These are phyloP conservation scores for Sarocladium kiliense DNA, from an alignment of 2,329 filamentous ascomycete species.

Conservation along the genomic window DNA sequence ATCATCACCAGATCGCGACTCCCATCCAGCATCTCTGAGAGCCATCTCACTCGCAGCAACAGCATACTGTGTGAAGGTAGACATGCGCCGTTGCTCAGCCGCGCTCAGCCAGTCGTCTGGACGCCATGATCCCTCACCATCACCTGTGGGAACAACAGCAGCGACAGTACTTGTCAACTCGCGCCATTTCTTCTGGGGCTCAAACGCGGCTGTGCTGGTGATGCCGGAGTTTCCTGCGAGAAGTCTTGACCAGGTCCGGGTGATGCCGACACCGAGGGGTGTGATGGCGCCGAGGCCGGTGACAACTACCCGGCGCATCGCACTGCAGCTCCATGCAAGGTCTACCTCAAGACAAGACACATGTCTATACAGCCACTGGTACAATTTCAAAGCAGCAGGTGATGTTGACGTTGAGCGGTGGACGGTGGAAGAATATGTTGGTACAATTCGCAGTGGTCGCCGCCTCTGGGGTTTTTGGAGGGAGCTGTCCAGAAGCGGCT, in stretches of 20 bases:
- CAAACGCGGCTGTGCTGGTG: slow-evolving; percentile 61
- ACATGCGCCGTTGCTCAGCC: slow-evolving; percentile 69
- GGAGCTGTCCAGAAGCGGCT: slow-evolving; percentile 3
- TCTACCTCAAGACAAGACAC: slow-evolving; percentile 13
- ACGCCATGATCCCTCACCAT: slow-evolving; percentile 41
- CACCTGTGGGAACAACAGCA: slow-evolving; percentile 63
- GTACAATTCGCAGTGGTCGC: background rate
- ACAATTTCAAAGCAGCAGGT: background rate
- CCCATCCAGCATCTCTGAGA: slow-evolving; percentile 75
- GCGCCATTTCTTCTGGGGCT: slow-evolving; percentile 54
- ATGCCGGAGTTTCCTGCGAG: slow-evolving; percentile 77
- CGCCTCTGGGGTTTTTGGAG: background rate
- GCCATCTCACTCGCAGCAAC: slow-evolving; percentile 84
- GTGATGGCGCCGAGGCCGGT: slow-evolving; percentile 79
- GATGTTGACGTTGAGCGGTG: background rate
- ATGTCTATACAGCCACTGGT: background rate
- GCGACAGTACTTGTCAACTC: slow-evolving; percentile 80
- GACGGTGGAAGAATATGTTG: background rate
- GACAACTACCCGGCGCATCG: slow-evolving; percentile 71
- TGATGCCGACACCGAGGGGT: slow-evolving; percentile 75
- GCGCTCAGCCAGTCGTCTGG: slow-evolving; percentile 48
- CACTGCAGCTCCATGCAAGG: slow-evolving; percentile 31
- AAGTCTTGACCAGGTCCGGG: slow-evolving; percentile 74
- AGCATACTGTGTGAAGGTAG: slow-evolving; percentile 88
- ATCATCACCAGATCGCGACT: slow-evolving; percentile 53